Percentiles rank a stretch among this genome's conserved stretches.
Evolutionary conservation across 352 stramenopile species (phyloP).

Genomic region (Phytopythium oedochilum): DNA sequence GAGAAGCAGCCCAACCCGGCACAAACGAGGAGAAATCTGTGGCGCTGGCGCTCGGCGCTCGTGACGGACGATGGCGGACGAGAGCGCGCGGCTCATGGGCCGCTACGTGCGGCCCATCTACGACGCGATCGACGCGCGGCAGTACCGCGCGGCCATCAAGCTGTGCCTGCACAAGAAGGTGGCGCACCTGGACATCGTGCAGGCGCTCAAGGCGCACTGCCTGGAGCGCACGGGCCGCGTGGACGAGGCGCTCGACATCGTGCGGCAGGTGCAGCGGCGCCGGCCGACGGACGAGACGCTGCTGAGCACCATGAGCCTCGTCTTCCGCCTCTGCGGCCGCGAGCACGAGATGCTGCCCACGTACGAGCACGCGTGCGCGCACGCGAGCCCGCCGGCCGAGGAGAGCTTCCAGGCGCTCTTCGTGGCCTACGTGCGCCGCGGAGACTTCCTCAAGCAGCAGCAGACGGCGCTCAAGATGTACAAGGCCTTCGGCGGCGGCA

Average conservation of each 20-base stretch:
- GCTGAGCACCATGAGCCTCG: constrained; percentile 80
- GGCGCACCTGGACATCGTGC: constrained; percentile 69
- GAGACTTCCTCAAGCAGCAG: constrained; percentile 82
- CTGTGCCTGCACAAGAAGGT: constrained; percentile 79
- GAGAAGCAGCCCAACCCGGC: not conserved
- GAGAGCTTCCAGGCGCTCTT: constrained; percentile 76
- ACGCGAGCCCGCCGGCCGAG: constrained; percentile 44
- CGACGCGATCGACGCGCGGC: constrained; percentile 71
- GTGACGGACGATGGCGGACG: constrained; percentile 34
- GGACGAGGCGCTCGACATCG: constrained; percentile 73
- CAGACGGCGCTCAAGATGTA: constrained; percentile 87
- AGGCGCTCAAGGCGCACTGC: constrained; percentile 83
- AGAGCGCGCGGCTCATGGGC: constrained; percentile 48
- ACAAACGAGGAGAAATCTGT: not conserved
- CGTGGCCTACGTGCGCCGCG: constrained; percentile 50
- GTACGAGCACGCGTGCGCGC: constrained; percentile 64
- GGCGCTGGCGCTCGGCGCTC: not conserved
- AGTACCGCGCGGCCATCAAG: constrained; percentile 85
- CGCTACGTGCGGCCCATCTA: constrained; percentile 84
- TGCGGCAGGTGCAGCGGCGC: constrained; percentile 48
- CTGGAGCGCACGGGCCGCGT: constrained; percentile 67
- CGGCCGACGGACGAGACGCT: constrained; percentile 79
- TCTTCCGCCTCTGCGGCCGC: constrained; percentile 67
- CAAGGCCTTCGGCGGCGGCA: constrained; percentile 54
- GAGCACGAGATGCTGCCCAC: constrained; percentile 80